Base-by-base conservation (phyloP, 1,139 yeast species). In the Yarrowia galli region DNA sequence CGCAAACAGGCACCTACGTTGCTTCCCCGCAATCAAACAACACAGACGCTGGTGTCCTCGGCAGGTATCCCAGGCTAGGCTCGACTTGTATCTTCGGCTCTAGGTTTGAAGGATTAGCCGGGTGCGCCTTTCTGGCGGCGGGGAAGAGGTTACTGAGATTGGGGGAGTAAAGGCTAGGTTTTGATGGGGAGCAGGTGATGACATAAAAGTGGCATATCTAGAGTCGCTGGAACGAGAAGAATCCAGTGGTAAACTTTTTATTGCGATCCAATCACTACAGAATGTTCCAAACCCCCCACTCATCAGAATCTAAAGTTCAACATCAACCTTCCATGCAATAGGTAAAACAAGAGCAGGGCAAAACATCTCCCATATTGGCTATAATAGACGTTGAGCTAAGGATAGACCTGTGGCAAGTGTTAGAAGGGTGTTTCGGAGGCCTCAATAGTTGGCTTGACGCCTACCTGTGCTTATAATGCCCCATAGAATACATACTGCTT, bases 51-150 rank as follows among this genome's bases (percentile, higher is more conserved):
- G 32, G 32, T 7, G 32, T 25, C 54, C 54, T 32, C 40, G 38
- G 38, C n/a, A 12, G 38, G 15, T 9, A 9, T 6, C 25, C 3
- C 25, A 15, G 10, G 32, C 56, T 35, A 54, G 61, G 61, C 61
- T 54, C 28, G 5, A 54, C 23, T 40, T 54, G 61, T 40, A 54
- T 54, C 61, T 54, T 54, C 61, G 61, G 36, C 61, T 23, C 46
- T 54, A 40, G 46, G 61, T 54, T 54, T 54, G 61, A 54, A 54
- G 61, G 61, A 40, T 54, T 54, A 54, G 61, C 61, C 61, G 61
- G 61, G 36, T 54, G 58, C 35, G 35, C 16, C 15, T 13, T 25
- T n/a, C 25, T 51, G 22, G n/a, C 9, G 22, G 58, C 40, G 58
- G 42, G 58, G 54, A 3, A 49, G 22, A 49, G 22, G n/a, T 36